Conservation (phyloP, 116 monocot genomes). For the Papilionanthe hybrid region DNA sequence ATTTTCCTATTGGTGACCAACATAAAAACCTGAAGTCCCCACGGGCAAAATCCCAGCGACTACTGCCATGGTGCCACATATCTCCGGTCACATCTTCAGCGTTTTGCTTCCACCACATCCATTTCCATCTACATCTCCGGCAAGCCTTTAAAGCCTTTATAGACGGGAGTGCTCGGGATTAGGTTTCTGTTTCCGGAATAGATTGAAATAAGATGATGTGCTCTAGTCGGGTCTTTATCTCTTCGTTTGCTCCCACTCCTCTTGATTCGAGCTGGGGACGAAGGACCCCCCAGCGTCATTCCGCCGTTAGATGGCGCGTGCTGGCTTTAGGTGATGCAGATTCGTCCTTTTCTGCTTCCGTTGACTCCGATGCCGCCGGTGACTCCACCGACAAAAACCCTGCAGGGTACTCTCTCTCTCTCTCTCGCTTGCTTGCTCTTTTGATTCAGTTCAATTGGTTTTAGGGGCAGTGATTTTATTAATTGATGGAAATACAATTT, state of each 20-base stretch:
- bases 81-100: too few species aligned
- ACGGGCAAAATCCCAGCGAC: too few species aligned
- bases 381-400: slow-evolving; percentile 6
- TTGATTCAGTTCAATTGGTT: background rate
- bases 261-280: slow-evolving; percentile 5
- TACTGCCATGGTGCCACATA: too few species aligned
- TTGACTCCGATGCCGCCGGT: background rate
- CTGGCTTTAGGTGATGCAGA: slow-evolving; percentile 3
- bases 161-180: background rate
- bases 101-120: background rate
- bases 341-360: background rate
- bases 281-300: background rate
- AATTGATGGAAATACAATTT: background rate
- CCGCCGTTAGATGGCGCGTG: background rate
- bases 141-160: background rate
- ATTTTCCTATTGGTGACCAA: too few species aligned
- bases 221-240: background rate
- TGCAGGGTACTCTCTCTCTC: slow-evolving; percentile 3
- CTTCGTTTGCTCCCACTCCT: background rate
- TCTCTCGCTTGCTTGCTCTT: background rate
- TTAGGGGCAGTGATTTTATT: background rate
- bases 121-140: background rate
- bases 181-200: background rate
- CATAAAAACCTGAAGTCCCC: too few species aligned
- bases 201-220: background rate